phyloP scores from a whole-genome alignment of 2,329 filamentous ascomycete species.

The Fonsecaea erecta region DNA sequence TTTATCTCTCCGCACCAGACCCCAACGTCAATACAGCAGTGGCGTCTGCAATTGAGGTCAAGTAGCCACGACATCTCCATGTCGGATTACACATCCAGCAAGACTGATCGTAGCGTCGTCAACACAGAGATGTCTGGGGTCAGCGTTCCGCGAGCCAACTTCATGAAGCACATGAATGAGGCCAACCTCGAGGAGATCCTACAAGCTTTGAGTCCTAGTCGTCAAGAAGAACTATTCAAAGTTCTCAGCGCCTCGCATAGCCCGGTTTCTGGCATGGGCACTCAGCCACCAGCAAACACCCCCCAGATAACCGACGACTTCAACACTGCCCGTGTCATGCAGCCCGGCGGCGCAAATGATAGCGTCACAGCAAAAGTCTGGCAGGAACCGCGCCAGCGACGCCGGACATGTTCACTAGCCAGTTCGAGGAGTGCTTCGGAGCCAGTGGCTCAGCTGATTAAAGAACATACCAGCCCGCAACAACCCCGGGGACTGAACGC shows the following conservation, averaged over 20 bases:
- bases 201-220: conserved; percentile 31
- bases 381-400: conserved; percentile 16
- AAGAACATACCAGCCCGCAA: conserved; percentile 17
- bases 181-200: conserved; percentile 44
- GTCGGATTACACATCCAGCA: conserved; percentile 53
- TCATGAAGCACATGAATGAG: conserved; percentile 47
- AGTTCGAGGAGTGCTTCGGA: conserved; percentile 13
- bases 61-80: conserved; percentile 54
- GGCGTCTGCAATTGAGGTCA: conserved; percentile 37
- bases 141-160: conserved; percentile 41
- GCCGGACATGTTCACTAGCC: conserved; percentile 18
- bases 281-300: conserved; percentile 30
- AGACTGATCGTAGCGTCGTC: conserved; percentile 46
- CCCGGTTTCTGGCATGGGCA: conserved; percentile 15
- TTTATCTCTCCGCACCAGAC: conserved; percentile 47
- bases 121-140: conserved; percentile 49
- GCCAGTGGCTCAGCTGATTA: conserved; percentile 7
- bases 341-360: neutral
- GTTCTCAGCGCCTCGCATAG: conserved; percentile 45
- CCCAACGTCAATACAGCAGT: conserved; percentile 38
- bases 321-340: neutral
- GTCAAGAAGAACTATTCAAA: conserved; percentile 41
- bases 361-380: conserved; percentile 1
- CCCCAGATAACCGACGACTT: conserved; percentile 22
- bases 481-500: conserved; percentile 9